Conservation (phyloP, 2,329 filamentous ascomycete species). For the Coniochaeta sp. region DNA sequence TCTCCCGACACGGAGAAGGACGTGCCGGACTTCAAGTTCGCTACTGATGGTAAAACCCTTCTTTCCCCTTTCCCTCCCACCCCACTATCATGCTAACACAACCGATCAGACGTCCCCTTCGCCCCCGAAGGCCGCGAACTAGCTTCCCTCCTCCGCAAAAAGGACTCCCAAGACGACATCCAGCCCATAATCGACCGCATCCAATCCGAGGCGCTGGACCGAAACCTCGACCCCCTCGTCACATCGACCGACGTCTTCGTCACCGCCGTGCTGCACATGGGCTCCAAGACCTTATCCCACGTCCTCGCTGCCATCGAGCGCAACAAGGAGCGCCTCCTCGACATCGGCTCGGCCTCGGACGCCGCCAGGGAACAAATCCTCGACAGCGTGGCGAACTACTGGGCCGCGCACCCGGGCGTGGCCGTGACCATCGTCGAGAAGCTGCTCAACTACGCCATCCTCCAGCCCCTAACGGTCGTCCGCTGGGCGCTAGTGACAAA, state of each 20-base stretch:
- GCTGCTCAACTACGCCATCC: slow-evolving; percentile 91
- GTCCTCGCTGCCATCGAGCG: slow-evolving; percentile 94
- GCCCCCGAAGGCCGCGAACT: slow-evolving; percentile 78
- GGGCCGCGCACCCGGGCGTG: slow-evolving; percentile 85
- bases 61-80: slow-evolving; percentile 11
- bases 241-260: slow-evolving; percentile 91
- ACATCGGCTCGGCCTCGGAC: slow-evolving; percentile 68
- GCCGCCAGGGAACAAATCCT: slow-evolving; percentile 82
- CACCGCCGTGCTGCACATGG: slow-evolving; percentile 87
- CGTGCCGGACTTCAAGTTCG: slow-evolving; percentile 91
- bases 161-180: slow-evolving; percentile 81
- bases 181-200: slow-evolving; percentile 74
- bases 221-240: slow-evolving; percentile 70
- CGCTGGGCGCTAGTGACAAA: slow-evolving; percentile 75
- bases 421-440: slow-evolving; percentile 93
- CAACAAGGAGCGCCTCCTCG: slow-evolving; percentile 80
- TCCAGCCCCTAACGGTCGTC: slow-evolving; percentile 77
- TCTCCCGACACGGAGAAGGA: slow-evolving; percentile 87
- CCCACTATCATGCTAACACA: neutral
- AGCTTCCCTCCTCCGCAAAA: slow-evolving; percentile 70
- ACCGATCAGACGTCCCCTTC: slow-evolving; percentile 63
- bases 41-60: slow-evolving; percentile 64
- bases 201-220: slow-evolving; percentile 66
- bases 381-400: slow-evolving; percentile 83
- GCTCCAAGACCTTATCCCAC: slow-evolving; percentile 92